Percentiles rank a stretch among this genome's conserved stretches.
These are phyloP conservation scores for Solanum arcanum DNA, from an alignment of 257 asterid genomes.

Conservation along the genomic window DNA sequence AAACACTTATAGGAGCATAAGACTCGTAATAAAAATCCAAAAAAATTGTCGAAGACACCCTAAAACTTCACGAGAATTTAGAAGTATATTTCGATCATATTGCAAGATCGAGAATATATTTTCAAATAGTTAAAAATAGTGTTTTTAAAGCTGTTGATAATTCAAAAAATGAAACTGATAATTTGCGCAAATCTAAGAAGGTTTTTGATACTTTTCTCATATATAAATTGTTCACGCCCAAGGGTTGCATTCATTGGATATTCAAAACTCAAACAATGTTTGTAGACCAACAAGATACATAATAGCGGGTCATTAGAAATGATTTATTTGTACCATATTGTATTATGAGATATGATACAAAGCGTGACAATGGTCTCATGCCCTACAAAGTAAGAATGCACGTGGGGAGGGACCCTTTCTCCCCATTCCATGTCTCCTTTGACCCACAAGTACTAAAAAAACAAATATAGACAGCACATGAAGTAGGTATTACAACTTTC, in stretches of 20 bases:
- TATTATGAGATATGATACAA: not conserved
- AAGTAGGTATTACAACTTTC: not conserved
- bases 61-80: not conserved
- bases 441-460: not conserved
- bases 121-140: too few species aligned
- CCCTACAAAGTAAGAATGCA: not conserved
- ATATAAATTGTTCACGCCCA: too few species aligned
- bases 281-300: not conserved
- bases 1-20: not conserved
- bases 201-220: not conserved
- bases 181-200: too few species aligned
- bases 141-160: too few species aligned
- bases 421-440: not conserved
- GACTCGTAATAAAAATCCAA: not conserved
- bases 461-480: not conserved
- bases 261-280: not conserved
- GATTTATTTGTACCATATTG: not conserved
- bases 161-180: too few species aligned
- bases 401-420: not conserved
- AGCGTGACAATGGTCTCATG: not conserved
- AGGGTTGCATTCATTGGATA: not conserved
- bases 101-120: fast-evolving
- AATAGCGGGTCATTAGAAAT: not conserved
- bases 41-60: too few species aligned
- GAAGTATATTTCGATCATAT: not conserved